These are phyloP conservation scores for Lentinula boryana DNA, from an alignment of 768 basidiomycete species.

Conservation along the genomic window DNA sequence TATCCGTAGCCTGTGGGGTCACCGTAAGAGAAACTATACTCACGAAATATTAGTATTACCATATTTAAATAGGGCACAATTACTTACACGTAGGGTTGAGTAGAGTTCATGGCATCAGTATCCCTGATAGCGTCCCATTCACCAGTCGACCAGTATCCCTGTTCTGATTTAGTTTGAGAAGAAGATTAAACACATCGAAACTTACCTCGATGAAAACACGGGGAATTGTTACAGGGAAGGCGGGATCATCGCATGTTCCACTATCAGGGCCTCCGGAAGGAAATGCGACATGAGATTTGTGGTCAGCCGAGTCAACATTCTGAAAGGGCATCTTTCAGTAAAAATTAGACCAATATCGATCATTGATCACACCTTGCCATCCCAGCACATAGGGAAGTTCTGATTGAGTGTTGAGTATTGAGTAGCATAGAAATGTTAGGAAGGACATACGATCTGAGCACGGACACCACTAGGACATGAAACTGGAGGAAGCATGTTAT, in stretches of 20 bases:
- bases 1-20: slow-evolving; percentile 62
- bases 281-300: slow-evolving; percentile 48
- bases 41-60: not conserved
- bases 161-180: not conserved
- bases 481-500: slow-evolving; percentile 32
- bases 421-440: not conserved
- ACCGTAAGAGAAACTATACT: slow-evolving; percentile 40
- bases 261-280: slow-evolving; percentile 40
- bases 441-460: slow-evolving; percentile 37
- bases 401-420: slow-evolving; percentile 11
- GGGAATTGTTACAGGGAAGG: slow-evolving; percentile 38
- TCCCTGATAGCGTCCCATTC: slow-evolving; percentile 27
- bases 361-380: slow-evolving; percentile 34
- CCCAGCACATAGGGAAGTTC: slow-evolving; percentile 54
- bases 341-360: not conserved
- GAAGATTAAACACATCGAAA: not conserved
- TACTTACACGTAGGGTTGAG: slow-evolving; percentile 48
- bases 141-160: slow-evolving; percentile 41
- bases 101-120: slow-evolving; percentile 36
- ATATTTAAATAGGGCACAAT: not conserved
- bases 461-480: slow-evolving; percentile 42
- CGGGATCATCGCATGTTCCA: slow-evolving; percentile 42
- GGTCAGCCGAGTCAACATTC: slow-evolving; percentile 44
- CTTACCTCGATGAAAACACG: slow-evolving; percentile 49
- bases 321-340: slow-evolving; percentile 8